These are phyloP conservation scores for Chlorella sp. DNA, from an alignment of 139 green algal genomes.

Conservation along the genomic window DNA sequence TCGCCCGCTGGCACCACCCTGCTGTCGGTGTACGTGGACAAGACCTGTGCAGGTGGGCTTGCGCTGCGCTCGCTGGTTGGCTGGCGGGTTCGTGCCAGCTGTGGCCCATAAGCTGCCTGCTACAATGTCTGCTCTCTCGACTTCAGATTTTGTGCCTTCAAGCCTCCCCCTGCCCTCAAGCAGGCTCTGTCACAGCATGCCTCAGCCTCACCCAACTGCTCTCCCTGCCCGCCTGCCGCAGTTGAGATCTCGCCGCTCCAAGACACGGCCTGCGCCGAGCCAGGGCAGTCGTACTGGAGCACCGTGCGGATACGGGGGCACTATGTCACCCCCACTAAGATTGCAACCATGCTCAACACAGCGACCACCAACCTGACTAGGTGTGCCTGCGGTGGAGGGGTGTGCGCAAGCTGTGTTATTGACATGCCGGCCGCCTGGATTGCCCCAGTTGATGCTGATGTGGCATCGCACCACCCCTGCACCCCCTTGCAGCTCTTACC, in stretches of 20 bases:
- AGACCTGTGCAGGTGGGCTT: not conserved
- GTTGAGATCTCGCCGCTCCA: not conserved
- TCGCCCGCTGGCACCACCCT: not conserved
- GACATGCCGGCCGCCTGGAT: not conserved
- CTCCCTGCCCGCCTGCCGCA: too few relatives aligned
- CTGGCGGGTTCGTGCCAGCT: too few relatives aligned
- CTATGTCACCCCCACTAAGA: not conserved
- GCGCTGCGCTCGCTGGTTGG: too few relatives aligned
- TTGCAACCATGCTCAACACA: not conserved
- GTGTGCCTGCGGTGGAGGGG: not conserved
- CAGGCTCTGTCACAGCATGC: too few relatives aligned
- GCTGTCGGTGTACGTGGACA: conserved; percentile 7
- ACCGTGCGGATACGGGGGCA: not conserved
- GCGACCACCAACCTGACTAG: not conserved
- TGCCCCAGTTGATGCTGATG: not conserved
- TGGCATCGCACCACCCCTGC: not conserved
- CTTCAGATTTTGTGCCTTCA: too few relatives aligned
- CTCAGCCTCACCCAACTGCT: too few relatives aligned
- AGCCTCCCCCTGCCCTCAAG: too few relatives aligned
- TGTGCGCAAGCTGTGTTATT: not conserved
- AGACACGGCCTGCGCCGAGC: conserved; percentile 12
- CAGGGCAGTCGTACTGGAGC: conserved; percentile 6
- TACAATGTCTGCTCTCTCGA: too few relatives aligned
- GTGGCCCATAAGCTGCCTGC: too few relatives aligned
- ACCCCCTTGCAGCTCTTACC: conserved; percentile 27